Percentiles rank a stretch among this genome's conserved stretches.
Evolutionary conservation across 2,329 filamentous ascomycete genomes (phyloP).

Genomic region (Sporothrix protearum): DNA sequence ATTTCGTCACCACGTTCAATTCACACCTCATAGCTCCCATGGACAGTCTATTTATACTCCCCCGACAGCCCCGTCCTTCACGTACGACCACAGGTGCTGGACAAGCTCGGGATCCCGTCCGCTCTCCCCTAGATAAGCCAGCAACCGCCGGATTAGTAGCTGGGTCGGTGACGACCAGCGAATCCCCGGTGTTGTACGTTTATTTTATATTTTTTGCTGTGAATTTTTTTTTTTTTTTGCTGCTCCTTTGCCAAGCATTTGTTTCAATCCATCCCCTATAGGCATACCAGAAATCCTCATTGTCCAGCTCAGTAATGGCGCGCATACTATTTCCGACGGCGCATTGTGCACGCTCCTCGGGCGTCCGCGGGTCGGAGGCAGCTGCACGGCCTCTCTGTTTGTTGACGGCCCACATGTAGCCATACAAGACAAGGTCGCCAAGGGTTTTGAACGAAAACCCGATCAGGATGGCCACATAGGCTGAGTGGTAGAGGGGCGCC

Average conservation of each 20-base stretch:
- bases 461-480: slow-evolving; percentile 52
- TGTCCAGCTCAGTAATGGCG: slow-evolving; percentile 32
- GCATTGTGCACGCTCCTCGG: background rate
- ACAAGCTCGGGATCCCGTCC: slow-evolving; percentile 24
- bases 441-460: slow-evolving; percentile 53
- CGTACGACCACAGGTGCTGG: slow-evolving; percentile 20
- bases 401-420: slow-evolving; percentile 55
- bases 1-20: background rate
- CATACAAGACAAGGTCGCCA: slow-evolving; percentile 48
- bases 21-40: background rate
- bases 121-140: slow-evolving; percentile 25
- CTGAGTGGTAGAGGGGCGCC: slow-evolving; percentile 47
- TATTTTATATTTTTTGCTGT: slow-evolving; percentile 14
- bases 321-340: slow-evolving; percentile 25
- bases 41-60: background rate
- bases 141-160: slow-evolving; percentile 23
- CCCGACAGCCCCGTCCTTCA: background rate
- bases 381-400: slow-evolving; percentile 51
- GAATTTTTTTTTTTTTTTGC: background rate
- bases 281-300: slow-evolving; percentile 32
- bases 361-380: slow-evolving; percentile 37
- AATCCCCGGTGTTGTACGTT: slow-evolving; percentile 25
- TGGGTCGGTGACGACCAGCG: slow-evolving; percentile 25
- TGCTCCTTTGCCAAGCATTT: background rate
- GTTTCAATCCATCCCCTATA: background rate